Evolutionary conservation across 116 monocot species (phyloP), one percentile per base, ranked within the genome.

Genomic region (Papilionanthe hybrid): DNA sequence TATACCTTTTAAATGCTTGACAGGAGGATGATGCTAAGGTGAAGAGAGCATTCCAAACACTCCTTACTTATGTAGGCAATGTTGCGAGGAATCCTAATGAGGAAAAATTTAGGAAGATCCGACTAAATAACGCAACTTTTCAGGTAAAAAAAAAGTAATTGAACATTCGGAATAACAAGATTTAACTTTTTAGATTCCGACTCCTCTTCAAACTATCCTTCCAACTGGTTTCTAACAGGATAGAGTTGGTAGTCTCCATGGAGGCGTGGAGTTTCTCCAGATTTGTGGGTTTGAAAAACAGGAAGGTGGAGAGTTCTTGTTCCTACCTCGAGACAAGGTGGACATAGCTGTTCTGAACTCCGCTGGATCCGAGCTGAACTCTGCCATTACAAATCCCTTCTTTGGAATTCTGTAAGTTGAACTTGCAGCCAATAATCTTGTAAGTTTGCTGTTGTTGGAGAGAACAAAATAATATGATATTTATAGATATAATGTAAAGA

Each of bases 311-410:
- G 85, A 80, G 27, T 81, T 82, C 23, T 56, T 89, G 75, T 74
- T 81, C 30, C 60, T 89, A 47, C 81, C 89, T 5, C 78, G 63
- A 74, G 89, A 86, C 18, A 89, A 89, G 37, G 77, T 85, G 28
- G 82, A 89, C 76, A 71, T 82, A 76, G 78, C 60, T n/a, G 25
- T 80, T 25, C 50, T 89, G 10, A 83, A 85, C 73, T 75, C 77
- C 20, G 89, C 89, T 19, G 86, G 86, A 43, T 49, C 72, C 28
- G 84, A 82, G 78, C 78, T 89, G 6, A 77, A 82, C 27, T 89
- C 89, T 37, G 89, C 87, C 72, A 82, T 89, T 23, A 55, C 77
- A 41, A 89, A 89, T 78, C 87, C 89, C 5, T 89, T 86, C 82
- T 89, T 89, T 57, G 89, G 89, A 13, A 53, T 89, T 49, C 84